Evolutionary conservation across 2,329 filamentous ascomycete genomes (phyloP), one percentile per base, ranked within the genome.

Genomic region (Penicillium sp.): DNA sequence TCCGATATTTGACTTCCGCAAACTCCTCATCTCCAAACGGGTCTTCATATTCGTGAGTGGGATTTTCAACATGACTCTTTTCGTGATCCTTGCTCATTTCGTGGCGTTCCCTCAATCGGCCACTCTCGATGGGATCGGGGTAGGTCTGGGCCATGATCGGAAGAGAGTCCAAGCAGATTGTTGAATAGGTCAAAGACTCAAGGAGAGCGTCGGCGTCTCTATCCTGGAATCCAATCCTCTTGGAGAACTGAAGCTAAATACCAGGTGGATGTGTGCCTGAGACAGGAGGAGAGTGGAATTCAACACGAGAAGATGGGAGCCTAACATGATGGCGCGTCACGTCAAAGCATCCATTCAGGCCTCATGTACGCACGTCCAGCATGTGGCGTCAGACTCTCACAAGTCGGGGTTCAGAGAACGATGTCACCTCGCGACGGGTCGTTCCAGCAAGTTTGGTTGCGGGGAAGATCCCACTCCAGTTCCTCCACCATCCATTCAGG

Each of bases 1-100:
- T 62, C 14, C 60, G 56, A 55, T 62, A 63, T 43, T 36, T 61
- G n/a, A 57, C 55, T 43, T 58, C 35, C 4, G 56, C 56, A 37
- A 51, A 16, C 24, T 54, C 33, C 36, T 63, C 61, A 36, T 61
- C 39, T 2, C 61, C 60, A 13, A 63, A 63, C 2, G 61, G 56
- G 9, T 63, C 60, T 11, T 57, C 47, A 36, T 50, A 50, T 36
- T 50, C 33, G 31, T 6, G 33, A 36, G 14, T 19, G 6, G 33
- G n/a, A 16, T 50, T 19, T 13, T 50, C 47, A 16, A 50, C 10
- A 7, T 50, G 47, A 9, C 31, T 36, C 19, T 37, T 50, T 19
- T 50, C 47, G 11, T 50, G 18, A 6, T 50, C 19, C 19, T 36
- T 19, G 2, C 24, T 50, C 4, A 22, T 22, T 7, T 14, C 47